phyloP scores from a whole-genome alignment of 1,284 basidiomycete species.

The Sporisorium graminicola region DNA sequence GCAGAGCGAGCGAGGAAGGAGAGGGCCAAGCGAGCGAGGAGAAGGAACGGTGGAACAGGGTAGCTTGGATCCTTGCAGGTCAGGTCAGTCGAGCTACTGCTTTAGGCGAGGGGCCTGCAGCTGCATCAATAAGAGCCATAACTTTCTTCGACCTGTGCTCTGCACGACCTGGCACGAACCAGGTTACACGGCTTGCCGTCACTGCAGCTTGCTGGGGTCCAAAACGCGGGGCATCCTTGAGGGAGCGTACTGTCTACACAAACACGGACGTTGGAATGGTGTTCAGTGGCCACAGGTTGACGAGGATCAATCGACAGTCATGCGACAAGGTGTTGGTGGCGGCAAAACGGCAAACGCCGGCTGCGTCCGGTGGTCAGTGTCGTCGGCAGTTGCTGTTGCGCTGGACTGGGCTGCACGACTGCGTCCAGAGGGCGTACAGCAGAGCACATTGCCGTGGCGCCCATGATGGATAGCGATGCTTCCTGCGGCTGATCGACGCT shows the following conservation, averaged over 20 bases:
- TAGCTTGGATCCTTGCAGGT: constrained; percentile 23
- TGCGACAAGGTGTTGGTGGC: not conserved
- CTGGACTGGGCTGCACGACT: not conserved
- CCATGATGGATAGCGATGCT: too few relatives aligned
- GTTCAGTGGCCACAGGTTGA: constrained; percentile 17
- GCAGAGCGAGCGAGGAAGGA: constrained; percentile 3
- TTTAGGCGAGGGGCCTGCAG: constrained; percentile 25
- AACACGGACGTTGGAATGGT: constrained; percentile 12
- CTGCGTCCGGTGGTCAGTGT: not conserved
- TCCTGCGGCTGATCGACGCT: constrained; percentile 5
- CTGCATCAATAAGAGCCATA: constrained; percentile 8
- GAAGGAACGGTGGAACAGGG: not conserved
- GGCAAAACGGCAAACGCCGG: constrained; percentile 4
- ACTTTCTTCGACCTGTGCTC: not conserved
- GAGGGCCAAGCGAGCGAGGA: not conserved
- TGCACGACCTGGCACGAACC: not conserved
- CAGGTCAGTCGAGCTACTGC: constrained; percentile 3
- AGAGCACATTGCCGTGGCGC: not conserved
- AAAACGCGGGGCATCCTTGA: not conserved
- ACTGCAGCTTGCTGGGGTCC: not conserved
- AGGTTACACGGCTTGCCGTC: not conserved
- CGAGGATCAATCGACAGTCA: constrained; percentile 26
- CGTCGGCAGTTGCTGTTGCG: too few relatives aligned
- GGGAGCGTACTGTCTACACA: not conserved
- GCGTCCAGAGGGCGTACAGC: not conserved